Evolutionary conservation across 2,329 filamentous ascomycete genomes (phyloP).

Genomic region (Aspergillus spinulosporus): DNA sequence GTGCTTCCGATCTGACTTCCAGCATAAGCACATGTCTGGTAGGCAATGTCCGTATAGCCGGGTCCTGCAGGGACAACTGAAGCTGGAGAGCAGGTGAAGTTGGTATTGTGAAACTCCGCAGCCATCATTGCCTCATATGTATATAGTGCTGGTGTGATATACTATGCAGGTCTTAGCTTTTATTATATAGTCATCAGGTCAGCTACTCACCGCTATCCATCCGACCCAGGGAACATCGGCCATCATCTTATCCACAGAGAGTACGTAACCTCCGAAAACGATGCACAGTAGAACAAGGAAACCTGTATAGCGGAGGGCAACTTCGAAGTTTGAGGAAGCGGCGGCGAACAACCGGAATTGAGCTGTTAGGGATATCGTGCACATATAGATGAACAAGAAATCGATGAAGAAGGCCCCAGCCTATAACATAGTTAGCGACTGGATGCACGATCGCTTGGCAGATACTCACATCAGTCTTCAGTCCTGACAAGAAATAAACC

Average conservation of each 20-base stretch:
- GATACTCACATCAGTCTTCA: slow-evolving; percentile 29
- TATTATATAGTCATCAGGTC: neutral
- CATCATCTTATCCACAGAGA: slow-evolving; percentile 59
- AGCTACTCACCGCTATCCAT: slow-evolving; percentile 47
- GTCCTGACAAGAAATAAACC: slow-evolving; percentile 61
- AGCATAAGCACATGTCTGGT: slow-evolving; percentile 59
- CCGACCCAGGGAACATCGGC: slow-evolving; percentile 62
- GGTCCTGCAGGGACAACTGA: slow-evolving; percentile 60
- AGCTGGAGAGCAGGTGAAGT: slow-evolving; percentile 56
- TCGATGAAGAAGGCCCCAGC: slow-evolving; percentile 64
- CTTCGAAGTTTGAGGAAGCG: slow-evolving; percentile 61
- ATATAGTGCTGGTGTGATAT: slow-evolving; percentile 52
- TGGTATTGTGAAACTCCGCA: slow-evolving; percentile 59
- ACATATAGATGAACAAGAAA: slow-evolving; percentile 59
- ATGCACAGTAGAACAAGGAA: slow-evolving; percentile 60
- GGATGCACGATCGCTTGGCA: neutral
- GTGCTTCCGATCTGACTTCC: slow-evolving; percentile 54
- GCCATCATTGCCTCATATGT: slow-evolving; percentile 64
- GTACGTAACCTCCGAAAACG: slow-evolving; percentile 63
- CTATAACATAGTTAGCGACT: slow-evolving; percentile 23
- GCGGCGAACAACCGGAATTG: slow-evolving; percentile 64
- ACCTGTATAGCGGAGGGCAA: slow-evolving; percentile 61
- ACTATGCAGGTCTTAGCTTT: slow-evolving; percentile 28
- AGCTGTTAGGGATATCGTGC: slow-evolving; percentile 58
- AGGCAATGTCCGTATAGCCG: slow-evolving; percentile 49